phyloP scores from a whole-genome alignment of 768 basidiomycete species.

The Agaricus subrufescens region DNA sequence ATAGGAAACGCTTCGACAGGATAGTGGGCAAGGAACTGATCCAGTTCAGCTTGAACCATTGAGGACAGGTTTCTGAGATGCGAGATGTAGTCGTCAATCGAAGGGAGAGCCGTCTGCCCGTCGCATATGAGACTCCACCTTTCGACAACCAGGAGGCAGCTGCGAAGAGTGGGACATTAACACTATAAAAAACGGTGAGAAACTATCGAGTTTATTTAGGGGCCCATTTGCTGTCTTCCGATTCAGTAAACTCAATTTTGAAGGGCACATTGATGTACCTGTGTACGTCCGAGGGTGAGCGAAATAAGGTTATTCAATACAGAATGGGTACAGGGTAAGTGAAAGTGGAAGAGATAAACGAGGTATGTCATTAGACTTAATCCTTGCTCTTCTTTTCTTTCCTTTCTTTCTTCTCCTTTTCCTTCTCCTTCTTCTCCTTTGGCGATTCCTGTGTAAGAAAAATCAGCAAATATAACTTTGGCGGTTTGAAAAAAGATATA shows the following conservation, averaged over 20 bases:
- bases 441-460: constrained; percentile 21
- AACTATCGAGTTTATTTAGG: no score
- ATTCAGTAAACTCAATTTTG: not conserved
- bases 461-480: not conserved
- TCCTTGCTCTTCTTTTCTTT: constrained; percentile 36
- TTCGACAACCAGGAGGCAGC: no score
- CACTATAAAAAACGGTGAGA: no score
- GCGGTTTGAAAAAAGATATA: constrained; percentile 9
- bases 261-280: not conserved
- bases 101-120: no score
- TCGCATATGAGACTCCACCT: no score
- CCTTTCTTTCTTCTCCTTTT: constrained; percentile 53
- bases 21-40: no score
- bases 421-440: constrained; percentile 46
- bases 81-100: no score
- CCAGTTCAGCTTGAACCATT: no score
- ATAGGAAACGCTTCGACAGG: no score
- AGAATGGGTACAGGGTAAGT: constrained; percentile 11
- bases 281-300: not conserved
- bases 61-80: no score
- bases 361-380: constrained; percentile 9
- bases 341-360: constrained; percentile 13
- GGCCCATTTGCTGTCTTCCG: no score
- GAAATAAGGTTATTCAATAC: not conserved
- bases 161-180: no score